Evolutionary conservation across 2,329 filamentous ascomycete species (phyloP).

Genomic region (Colletotrichum eleusines): DNA sequence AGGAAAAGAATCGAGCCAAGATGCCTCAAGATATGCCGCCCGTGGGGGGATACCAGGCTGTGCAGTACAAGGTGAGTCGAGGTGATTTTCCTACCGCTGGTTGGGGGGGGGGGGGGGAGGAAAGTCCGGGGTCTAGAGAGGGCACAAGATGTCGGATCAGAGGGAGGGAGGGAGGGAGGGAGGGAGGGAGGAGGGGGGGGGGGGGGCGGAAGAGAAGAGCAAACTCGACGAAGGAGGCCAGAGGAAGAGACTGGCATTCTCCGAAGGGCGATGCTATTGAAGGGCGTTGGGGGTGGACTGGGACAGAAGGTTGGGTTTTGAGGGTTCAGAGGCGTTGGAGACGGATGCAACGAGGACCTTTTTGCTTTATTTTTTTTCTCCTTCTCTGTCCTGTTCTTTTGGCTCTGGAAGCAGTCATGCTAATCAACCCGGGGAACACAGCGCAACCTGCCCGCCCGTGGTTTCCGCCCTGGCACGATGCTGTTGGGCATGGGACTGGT

Average conservation of each 20-base stretch:
- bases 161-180: no score
- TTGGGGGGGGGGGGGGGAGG: background rate
- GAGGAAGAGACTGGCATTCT: background rate
- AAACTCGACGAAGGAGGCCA: no score
- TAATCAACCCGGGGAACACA: slow-evolving; percentile 53
- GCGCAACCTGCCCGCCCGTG: slow-evolving; percentile 92
- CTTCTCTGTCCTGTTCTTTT: no score
- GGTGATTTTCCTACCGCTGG: slow-evolving; percentile 38
- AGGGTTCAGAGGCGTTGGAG: background rate
- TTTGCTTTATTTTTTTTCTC: background rate
- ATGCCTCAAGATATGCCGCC: slow-evolving; percentile 99
- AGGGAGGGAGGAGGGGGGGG: no score
- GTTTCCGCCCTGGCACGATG: slow-evolving; percentile 86
- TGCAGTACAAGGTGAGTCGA: slow-evolving; percentile 91
- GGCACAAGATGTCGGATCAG: background rate
- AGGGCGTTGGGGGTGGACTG: background rate
- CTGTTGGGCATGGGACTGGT: slow-evolving; percentile 81
- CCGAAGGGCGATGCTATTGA: no score
- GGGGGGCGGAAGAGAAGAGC: no score
- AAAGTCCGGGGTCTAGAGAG: background rate
- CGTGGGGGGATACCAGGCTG: slow-evolving; percentile 90
- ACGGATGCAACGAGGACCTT: background rate
- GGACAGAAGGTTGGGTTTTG: background rate
- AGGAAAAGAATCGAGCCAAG: slow-evolving; percentile 55
- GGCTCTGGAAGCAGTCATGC: slow-evolving; percentile 14